Conservation (phyloP, 345 rosid genomes). For the Rhizophora apiculata region DNA sequence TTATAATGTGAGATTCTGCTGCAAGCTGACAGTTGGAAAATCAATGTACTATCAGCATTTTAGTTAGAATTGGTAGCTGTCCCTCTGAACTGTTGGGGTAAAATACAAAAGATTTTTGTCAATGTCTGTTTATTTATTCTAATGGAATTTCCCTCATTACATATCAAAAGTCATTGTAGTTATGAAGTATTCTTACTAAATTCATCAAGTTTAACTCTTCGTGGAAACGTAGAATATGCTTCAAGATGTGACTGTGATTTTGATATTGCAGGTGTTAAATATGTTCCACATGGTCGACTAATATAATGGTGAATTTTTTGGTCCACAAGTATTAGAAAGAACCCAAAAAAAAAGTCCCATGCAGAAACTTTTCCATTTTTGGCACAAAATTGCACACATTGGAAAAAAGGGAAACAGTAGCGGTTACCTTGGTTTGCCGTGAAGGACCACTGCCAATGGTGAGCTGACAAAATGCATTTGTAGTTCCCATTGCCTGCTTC, state of each 20-base stretch:
- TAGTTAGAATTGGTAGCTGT: not conserved
- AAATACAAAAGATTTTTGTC: too few relatives aligned
- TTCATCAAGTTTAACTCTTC: not conserved
- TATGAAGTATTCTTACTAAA: too few relatives aligned
- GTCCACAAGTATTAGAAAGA: too few relatives aligned
- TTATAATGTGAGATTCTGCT: not conserved
- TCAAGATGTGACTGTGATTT: too few relatives aligned
- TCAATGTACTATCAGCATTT: not conserved
- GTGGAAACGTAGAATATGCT: not conserved
- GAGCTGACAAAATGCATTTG: slow-evolving; percentile 79
- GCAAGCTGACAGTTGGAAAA: not conserved
- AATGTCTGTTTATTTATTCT: too few relatives aligned
- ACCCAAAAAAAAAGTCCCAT: too few relatives aligned
- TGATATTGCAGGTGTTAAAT: too few relatives aligned
- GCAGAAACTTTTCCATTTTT: not conserved
- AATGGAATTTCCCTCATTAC: too few relatives aligned
- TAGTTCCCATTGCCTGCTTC: slow-evolving; percentile 72
- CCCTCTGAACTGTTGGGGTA: not conserved
- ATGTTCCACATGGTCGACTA: too few relatives aligned
- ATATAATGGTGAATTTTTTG: too few relatives aligned
- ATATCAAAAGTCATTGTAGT: too few relatives aligned
- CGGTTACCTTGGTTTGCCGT: slow-evolving; percentile 74
- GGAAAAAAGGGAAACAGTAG: not conserved
- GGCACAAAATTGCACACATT: not conserved
- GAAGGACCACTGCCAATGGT: slow-evolving; percentile 84